Conservation (phyloP, 2,329 filamentous ascomycete species). For the Fusarium subglutinans region DNA sequence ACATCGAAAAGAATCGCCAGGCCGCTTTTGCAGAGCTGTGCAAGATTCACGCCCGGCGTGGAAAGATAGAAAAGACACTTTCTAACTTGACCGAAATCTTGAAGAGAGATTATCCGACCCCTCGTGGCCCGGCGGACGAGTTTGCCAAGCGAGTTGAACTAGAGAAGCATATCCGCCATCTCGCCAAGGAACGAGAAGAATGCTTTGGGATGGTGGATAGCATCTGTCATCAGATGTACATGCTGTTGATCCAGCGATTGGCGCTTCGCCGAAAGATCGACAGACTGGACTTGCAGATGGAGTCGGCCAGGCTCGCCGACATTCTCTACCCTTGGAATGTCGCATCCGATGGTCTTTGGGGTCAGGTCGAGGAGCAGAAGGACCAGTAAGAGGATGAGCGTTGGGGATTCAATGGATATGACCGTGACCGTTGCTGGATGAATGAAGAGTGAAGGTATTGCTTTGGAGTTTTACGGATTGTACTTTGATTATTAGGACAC, state of each 20-base stretch:
- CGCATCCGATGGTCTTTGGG: rapidly evolving
- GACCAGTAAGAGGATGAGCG: rapidly evolving
- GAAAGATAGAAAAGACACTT: too few relatives aligned
- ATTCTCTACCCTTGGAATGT: not conserved
- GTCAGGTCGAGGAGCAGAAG: not conserved
- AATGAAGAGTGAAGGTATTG: not conserved
- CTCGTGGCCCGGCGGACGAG: too few relatives aligned
- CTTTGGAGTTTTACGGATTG: not conserved
- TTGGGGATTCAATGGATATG: not conserved
- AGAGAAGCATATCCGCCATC: rapidly evolving
- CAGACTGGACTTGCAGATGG: not conserved
- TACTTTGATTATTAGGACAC: not conserved
- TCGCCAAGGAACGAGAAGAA: rapidly evolving
- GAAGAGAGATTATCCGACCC: too few relatives aligned
- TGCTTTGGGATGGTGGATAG: rapidly evolving
- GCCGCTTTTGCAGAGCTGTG: not conserved
- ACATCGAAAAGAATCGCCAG: not conserved
- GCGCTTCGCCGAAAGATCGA: not conserved
- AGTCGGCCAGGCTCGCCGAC: not conserved
- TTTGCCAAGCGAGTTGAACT: too few relatives aligned
- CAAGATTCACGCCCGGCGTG: not conserved
- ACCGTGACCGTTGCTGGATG: not conserved
- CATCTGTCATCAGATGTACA: not conserved
- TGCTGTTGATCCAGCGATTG: not conserved
- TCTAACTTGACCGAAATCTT: rapidly evolving